Conservation (phyloP, 768 basidiomycete genomes). For the Chalciporus sphaerocephalus region DNA sequence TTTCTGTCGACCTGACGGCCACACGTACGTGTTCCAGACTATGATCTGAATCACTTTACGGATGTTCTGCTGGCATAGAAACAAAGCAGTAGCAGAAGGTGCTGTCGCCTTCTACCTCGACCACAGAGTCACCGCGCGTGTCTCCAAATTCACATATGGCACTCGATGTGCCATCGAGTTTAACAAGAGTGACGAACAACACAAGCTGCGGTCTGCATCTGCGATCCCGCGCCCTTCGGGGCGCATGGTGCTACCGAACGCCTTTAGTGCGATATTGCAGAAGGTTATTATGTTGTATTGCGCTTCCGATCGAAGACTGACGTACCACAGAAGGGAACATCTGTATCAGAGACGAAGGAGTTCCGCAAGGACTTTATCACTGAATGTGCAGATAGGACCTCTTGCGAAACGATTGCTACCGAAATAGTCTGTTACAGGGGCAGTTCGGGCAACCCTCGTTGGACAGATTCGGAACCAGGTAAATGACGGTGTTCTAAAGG, state of each 20-base stretch:
- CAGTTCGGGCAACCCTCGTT: conserved; percentile 20
- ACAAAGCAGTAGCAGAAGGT: conserved; percentile 45
- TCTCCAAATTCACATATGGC: conserved; percentile 40
- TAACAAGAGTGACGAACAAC: conserved; percentile 28
- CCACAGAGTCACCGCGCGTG: conserved; percentile 37
- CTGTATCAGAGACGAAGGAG: conserved; percentile 29
- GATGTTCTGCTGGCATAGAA: conserved; percentile 25
- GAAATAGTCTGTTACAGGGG: conserved; percentile 32
- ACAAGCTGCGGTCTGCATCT: conserved; percentile 25
- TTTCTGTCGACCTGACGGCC: conserved; percentile 48
- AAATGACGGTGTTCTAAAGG: not conserved
- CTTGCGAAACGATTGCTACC: conserved; percentile 28
- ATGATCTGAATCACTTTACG: not conserved
- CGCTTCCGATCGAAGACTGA: too few relatives aligned
- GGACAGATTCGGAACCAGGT: conserved; percentile 31
- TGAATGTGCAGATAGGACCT: conserved; percentile 25
- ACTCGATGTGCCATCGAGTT: conserved; percentile 29
- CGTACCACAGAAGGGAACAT: conserved; percentile 28
- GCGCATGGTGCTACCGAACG: conserved; percentile 30
- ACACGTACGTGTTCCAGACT: conserved; percentile 40
- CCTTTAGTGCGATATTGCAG: conserved; percentile 29
- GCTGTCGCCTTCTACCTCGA: conserved; percentile 43
- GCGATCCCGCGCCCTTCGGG: conserved; percentile 32
- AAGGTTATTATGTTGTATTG: too few relatives aligned
- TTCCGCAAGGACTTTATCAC: conserved; percentile 32